These are phyloP conservation scores for Talaromyces liani DNA, from an alignment of 495 filamentous ascomycete genomes.

Conservation along the genomic window DNA sequence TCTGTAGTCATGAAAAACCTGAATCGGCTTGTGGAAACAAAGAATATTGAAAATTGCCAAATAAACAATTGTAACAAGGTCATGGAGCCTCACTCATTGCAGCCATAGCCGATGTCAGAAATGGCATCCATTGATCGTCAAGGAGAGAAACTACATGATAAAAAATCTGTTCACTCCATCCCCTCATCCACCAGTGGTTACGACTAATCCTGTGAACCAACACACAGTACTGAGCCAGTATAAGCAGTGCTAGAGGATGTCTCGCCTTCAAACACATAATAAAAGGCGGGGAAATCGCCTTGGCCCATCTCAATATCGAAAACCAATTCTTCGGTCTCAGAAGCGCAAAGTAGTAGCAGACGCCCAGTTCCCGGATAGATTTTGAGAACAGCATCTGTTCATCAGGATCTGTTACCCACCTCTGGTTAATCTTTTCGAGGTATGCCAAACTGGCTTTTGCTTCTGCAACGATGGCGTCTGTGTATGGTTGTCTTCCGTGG, in stretches of 20 bases:
- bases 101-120: background rate
- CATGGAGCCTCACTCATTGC: background rate
- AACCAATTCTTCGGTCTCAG: slow-evolving; percentile 1
- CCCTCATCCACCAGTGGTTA: slow-evolving; percentile 6
- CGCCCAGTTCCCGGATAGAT: slow-evolving; percentile 2
- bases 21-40: background rate
- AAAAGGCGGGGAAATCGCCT: background rate
- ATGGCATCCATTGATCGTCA: slow-evolving; percentile 1
- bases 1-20: background rate
- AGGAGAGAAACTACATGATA: slow-evolving; percentile 3
- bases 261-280: slow-evolving; percentile 1
- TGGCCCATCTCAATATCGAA: slow-evolving; percentile 1
- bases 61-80: background rate
- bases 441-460: background rate
- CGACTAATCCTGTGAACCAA: slow-evolving; percentile 1
- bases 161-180: slow-evolving; percentile 8
- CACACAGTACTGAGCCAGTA: slow-evolving; percentile 5
- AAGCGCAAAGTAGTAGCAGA: slow-evolving; percentile 3
- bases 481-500: background rate
- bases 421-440: slow-evolving; percentile 1
- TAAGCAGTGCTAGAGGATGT: slow-evolving; percentile 1
- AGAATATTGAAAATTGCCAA: background rate
- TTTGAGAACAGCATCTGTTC: background rate
- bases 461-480: background rate
- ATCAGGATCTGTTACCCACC: background rate